These are phyloP conservation scores for Xylaria sp. DNA, from an alignment of 2,329 filamentous ascomycete species.

Conservation along the genomic window DNA sequence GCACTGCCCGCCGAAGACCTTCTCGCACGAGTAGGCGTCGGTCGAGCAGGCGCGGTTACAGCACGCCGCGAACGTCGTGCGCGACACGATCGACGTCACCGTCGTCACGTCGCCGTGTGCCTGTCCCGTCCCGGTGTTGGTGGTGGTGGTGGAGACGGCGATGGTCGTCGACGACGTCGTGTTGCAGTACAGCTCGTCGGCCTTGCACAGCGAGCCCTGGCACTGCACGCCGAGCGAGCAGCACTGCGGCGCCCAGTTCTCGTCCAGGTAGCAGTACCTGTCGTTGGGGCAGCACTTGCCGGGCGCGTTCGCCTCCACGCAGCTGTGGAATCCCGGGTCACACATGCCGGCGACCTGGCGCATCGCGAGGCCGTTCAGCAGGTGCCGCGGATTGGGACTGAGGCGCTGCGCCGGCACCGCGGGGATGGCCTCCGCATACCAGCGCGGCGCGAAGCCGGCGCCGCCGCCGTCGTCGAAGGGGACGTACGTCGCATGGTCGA, in stretches of 20 bases:
- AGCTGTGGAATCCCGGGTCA: slow-evolving; percentile 36
- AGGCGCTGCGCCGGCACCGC: slow-evolving; percentile 34
- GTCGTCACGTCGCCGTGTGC: too few species aligned
- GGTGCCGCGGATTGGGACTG: slow-evolving; percentile 19
- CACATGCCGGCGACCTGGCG: slow-evolving; percentile 34
- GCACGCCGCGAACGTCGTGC: slow-evolving; percentile 32
- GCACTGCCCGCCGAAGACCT: slow-evolving; percentile 59
- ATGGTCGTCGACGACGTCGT: slow-evolving; percentile 29
- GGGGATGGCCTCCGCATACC: slow-evolving; percentile 36
- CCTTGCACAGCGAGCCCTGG: slow-evolving; percentile 31
- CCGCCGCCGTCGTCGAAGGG: slow-evolving; percentile 9
- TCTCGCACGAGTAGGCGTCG: slow-evolving; percentile 56
- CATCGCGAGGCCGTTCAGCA: slow-evolving; percentile 13
- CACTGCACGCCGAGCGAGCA: slow-evolving; percentile 40
- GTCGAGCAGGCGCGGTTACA: slow-evolving; percentile 44
- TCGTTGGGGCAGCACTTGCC: slow-evolving; percentile 42
- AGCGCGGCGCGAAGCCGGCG: slow-evolving; percentile 41
- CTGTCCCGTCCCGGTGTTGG: not conserved
- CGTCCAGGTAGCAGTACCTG: slow-evolving; percentile 43
- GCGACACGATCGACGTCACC: slow-evolving; percentile 19
- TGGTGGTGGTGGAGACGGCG: slow-evolving; percentile 14
- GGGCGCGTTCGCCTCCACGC: slow-evolving; percentile 35
- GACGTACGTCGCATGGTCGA: slow-evolving; percentile 35
- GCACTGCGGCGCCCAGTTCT: slow-evolving; percentile 37
- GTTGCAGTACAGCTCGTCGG: slow-evolving; percentile 38